Evolutionary conservation across 306 rosid genomes (phyloP), one percentile per base, ranked within the genome.

Genomic region (Acacia melanoxylon): DNA sequence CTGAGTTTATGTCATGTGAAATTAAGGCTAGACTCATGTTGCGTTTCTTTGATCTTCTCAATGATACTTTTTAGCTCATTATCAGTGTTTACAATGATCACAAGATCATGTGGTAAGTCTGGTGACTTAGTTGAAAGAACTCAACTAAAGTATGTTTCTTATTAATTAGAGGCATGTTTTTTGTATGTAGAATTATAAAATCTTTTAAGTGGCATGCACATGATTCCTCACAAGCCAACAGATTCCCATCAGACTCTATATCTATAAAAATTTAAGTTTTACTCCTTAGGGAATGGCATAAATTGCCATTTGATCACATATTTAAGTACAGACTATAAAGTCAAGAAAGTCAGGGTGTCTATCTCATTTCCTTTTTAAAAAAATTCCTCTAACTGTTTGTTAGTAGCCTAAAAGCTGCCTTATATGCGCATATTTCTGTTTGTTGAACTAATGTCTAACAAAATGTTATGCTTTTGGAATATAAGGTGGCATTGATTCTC

Each of bases 401-500:
- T 19, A n/a, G 62, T 56, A 56, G 11, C 27, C 62, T 56, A n/a
- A 56, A 56, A 56, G 61, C 20, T 19, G 61, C 61, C 24, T 17
- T 52, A 5, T 51, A 52, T 20, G 61, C 11, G 20, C 24, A 52
- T 52, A 19, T 52, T 52, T 22, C 25, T 19, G 54, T 44, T 82
- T 76, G 33, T 83, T 27, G 10, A 69, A 15, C 85, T 88, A 75
- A 72, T 58, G 27, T 80, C 71, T 87, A 56, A 82, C 81, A 19
- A 33, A 58, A 29, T 82, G 11, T 66, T 78, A 79, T 80, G 48
- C 61, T 84, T 86, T 84, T 74, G 74, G 84, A 84, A 76, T 86
- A 77, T 52, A 81, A 96, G 99, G 99, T 96, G 85, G 97, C 98
- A 17, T 87, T 96, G 85, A 92, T 96, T 84, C 97, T 96, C 76